Conservation (phyloP, 2,329 filamentous ascomycete species). For the Clarireedia homoeocarpa region DNA sequence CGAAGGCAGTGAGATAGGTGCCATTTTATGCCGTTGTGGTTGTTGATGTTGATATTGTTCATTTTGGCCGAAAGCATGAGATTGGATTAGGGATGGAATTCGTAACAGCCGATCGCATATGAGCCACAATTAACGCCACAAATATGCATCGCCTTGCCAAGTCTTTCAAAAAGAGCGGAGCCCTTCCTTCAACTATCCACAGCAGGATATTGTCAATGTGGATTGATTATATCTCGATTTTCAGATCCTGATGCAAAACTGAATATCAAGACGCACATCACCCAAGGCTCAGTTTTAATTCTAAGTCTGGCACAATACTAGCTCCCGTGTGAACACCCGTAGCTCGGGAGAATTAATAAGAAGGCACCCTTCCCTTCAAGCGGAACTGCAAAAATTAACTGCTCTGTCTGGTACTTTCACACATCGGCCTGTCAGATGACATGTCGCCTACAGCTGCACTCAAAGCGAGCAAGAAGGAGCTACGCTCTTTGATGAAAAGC, state of each 20-base stretch:
- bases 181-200: too few species aligned
- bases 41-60: slow-evolving; percentile 5
- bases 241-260: too few species aligned
- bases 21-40: slow-evolving; percentile 21
- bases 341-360: background rate
- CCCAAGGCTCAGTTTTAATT: too few species aligned
- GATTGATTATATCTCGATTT: too few species aligned
- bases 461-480: slow-evolving; percentile 64
- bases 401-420: background rate
- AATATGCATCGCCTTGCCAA: too few species aligned
- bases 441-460: slow-evolving; percentile 35
- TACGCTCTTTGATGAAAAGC: slow-evolving; percentile 63
- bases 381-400: too few species aligned
- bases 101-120: slow-evolving; percentile 2
- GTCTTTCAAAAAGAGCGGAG: too few species aligned
- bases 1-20: slow-evolving; percentile 28
- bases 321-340: too few species aligned
- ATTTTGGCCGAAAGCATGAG: background rate
- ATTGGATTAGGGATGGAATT: slow-evolving; percentile 4
- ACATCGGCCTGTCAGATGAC: background rate
- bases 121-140: slow-evolving; percentile 5
- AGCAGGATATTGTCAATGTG: too few species aligned
- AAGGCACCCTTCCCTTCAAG: too few species aligned
- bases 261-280: too few species aligned
- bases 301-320: too few species aligned